These are phyloP conservation scores for Lipomyces yamanashiensis DNA, from an alignment of 805 yeast genomes.

Conservation along the genomic window DNA sequence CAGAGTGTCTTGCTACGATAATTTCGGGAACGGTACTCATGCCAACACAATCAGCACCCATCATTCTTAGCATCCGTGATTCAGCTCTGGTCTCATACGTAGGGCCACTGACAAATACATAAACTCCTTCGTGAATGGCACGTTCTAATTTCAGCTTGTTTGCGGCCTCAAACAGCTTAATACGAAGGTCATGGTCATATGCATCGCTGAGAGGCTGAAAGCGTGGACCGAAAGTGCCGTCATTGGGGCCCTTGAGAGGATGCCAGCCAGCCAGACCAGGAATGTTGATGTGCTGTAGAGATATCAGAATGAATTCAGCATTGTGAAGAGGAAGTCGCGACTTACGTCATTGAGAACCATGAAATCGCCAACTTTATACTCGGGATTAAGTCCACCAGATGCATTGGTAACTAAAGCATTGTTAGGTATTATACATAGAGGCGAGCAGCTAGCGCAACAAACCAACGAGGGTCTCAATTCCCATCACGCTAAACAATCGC, in stretches of 20 bases:
- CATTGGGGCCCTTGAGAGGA: constrained; percentile 86
- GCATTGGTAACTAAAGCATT: constrained; percentile 70
- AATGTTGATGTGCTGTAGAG: constrained; percentile 67
- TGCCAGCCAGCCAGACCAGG: constrained; percentile 91
- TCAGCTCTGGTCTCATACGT: constrained; percentile 94
- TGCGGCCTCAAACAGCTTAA: constrained; percentile 61
- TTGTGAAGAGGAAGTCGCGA: background rate
- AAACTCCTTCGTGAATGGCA: constrained; percentile 81
- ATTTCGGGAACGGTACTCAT: constrained; percentile 99
- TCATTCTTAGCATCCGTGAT: constrained; percentile 65
- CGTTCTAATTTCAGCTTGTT: constrained; percentile 57
- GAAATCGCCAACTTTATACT: constrained; percentile 78
- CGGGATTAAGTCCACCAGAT: constrained; percentile 82
- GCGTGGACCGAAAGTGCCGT: constrained; percentile 79
- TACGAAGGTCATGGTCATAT: constrained; percentile 74
- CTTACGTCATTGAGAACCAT: constrained; percentile 77
- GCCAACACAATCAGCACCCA: constrained; percentile 95
- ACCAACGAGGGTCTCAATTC: constrained; percentile 66
- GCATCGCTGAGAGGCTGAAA: constrained; percentile 90
- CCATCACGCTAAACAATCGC: constrained; percentile 70
- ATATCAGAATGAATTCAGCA: background rate
- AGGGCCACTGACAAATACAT: constrained; percentile 87
- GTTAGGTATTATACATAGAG: background rate
- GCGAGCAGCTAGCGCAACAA: background rate
- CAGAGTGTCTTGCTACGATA: constrained; percentile 86